Percentiles rank a stretch among this genome's conserved stretches.
Evolutionary conservation across 495 filamentous ascomycete genomes (phyloP).

Genomic region (Penicillium coprophilum): DNA sequence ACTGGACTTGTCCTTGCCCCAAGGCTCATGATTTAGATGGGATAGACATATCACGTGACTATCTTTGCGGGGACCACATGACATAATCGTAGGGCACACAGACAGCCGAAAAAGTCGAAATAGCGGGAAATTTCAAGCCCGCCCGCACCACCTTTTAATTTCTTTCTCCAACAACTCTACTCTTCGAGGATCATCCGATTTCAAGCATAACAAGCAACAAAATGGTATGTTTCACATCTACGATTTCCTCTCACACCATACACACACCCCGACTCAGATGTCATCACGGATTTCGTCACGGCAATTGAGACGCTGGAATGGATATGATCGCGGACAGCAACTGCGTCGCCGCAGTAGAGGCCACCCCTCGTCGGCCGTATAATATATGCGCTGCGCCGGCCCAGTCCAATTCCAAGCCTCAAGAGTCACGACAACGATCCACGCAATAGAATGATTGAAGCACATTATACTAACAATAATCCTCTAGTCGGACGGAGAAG

Average conservation of each 20-base stretch:
- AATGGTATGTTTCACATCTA: slow-evolving; percentile 37
- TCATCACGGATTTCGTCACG: not conserved
- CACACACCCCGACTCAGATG: too few relatives aligned
- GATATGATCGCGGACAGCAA: slow-evolving; percentile 5
- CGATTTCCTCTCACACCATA: not conserved
- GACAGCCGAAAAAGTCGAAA: slow-evolving; percentile 36
- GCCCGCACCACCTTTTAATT: slow-evolving; percentile 24
- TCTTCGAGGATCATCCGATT: slow-evolving; percentile 68
- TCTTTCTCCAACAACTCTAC: slow-evolving; percentile 33
- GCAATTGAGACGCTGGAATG: slow-evolving; percentile 18
- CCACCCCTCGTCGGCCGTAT: not conserved
- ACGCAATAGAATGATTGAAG: not conserved
- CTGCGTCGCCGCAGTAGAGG: not conserved
- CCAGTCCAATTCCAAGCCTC: slow-evolving; percentile 1
- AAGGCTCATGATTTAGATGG: not conserved
- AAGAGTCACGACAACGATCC: not conserved
- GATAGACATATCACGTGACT: slow-evolving; percentile 13
- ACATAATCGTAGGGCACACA: slow-evolving; percentile 48
- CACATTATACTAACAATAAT: slow-evolving; percentile 15
- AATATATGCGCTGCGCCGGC: not conserved
- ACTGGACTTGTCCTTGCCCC: not conserved
- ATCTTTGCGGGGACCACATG: slow-evolving; percentile 1
- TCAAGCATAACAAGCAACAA: slow-evolving; percentile 36
- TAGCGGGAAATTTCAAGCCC: slow-evolving; percentile 29
- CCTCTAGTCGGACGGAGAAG: slow-evolving; percentile 78